phyloP scores from a whole-genome alignment of 2,329 filamentous ascomycete genomes.

The Pseudonectria buxi region DNA sequence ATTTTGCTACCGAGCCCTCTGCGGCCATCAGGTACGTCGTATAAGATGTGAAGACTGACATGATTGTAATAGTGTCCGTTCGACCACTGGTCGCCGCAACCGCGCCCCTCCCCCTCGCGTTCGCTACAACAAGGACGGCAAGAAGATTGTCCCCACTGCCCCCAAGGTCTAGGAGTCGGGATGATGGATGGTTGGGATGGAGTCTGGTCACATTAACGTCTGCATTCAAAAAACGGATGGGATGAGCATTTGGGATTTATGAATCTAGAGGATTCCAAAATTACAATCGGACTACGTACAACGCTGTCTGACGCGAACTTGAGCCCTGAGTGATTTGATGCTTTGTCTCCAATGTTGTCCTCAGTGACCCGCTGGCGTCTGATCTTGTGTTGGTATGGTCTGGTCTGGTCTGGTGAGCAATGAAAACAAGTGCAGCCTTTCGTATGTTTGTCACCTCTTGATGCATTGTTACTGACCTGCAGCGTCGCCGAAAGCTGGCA shows the following conservation, averaged over 20 bases:
- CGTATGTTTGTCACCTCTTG: too few species aligned
- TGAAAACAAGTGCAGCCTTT: too few species aligned
- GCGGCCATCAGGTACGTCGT: slow-evolving; percentile 22
- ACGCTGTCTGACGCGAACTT: slow-evolving; percentile 7
- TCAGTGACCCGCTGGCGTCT: too few species aligned
- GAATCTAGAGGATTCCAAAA: slow-evolving; percentile 24
- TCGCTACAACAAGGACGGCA: slow-evolving; percentile 99
- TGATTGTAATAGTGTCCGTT: slow-evolving; percentile 71
- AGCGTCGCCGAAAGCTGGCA: too few species aligned
- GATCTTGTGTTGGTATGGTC: too few species aligned
- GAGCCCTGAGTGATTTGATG: not conserved
- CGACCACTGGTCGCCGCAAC: slow-evolving; percentile 94
- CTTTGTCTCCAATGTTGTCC: too few species aligned
- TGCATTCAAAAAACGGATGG: slow-evolving; percentile 32
- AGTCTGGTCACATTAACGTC: slow-evolving; percentile 32
- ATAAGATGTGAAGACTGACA: slow-evolving; percentile 34
- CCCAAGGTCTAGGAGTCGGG: slow-evolving; percentile 31
- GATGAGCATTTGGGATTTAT: slow-evolving; percentile 30
- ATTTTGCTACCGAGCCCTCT: not conserved
- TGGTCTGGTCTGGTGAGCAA: too few species aligned
- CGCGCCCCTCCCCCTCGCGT: slow-evolving; percentile 95
- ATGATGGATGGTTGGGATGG: slow-evolving; percentile 27
- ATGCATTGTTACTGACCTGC: too few species aligned
- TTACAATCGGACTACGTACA: slow-evolving; percentile 20
- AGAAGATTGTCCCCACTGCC: slow-evolving; percentile 87